Evolutionary conservation across 129 eudicot genomes (phyloP).

Genomic region (Flaveria brownii): DNA sequence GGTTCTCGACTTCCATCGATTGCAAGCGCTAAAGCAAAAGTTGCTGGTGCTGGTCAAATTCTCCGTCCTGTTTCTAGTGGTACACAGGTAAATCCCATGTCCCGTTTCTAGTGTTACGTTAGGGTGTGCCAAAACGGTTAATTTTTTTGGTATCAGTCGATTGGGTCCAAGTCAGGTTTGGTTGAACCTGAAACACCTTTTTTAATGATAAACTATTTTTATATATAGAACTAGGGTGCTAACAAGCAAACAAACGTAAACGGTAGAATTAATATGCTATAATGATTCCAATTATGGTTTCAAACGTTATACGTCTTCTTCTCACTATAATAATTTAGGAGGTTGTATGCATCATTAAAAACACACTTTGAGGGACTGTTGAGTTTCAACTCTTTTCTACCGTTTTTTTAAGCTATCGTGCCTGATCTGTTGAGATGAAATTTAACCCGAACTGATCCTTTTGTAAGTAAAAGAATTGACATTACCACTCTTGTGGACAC

Average conservation of each 20-base stretch:
- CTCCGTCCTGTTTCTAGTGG: slow-evolving; percentile 91
- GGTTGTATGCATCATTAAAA: background rate
- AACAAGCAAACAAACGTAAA: too few relatives aligned
- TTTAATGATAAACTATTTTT: background rate
- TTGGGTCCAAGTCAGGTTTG: background rate
- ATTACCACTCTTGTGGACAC: background rate
- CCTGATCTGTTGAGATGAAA: background rate
- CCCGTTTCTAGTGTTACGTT: background rate
- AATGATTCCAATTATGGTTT: background rate
- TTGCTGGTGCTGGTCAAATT: slow-evolving; percentile 94
- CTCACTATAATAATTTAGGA: background rate
- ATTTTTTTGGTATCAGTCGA: background rate
- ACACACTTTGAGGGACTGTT: background rate
- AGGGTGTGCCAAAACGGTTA: background rate
- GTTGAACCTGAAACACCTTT: background rate
- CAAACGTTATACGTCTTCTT: too few relatives aligned
- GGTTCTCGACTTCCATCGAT: slow-evolving; percentile 99
- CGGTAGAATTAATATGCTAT: background rate
- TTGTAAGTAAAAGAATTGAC: background rate
- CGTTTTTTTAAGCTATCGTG: background rate
- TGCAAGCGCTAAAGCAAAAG: slow-evolving; percentile 87
- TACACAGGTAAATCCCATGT: slow-evolving; percentile 62
- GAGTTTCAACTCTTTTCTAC: background rate
- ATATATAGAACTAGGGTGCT: too few relatives aligned
- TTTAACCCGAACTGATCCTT: background rate